Percentiles rank a stretch among this genome's conserved stretches.
These are phyloP conservation scores for Lactifluus echinatus DNA, from an alignment of 768 basidiomycete species.

Conservation along the genomic window DNA sequence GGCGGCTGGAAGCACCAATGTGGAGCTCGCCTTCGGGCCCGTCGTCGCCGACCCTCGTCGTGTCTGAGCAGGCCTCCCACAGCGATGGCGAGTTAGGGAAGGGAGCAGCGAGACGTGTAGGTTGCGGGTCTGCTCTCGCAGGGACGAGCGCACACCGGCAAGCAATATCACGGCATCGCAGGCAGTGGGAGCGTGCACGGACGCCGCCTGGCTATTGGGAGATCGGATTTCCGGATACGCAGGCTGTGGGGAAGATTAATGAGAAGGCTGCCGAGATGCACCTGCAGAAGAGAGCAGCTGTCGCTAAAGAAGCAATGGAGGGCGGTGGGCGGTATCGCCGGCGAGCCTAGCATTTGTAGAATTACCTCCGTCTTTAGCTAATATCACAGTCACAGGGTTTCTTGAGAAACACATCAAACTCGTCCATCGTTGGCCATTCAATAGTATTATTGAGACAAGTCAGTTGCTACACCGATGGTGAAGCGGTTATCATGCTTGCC, in stretches of 20 bases:
- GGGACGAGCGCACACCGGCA: conserved; percentile 49
- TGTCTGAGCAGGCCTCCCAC: not conserved
- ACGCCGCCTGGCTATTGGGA: conserved; percentile 88
- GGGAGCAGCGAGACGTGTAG: not conserved
- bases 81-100: not conserved
- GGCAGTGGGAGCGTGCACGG: conserved; percentile 57
- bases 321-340: conserved; percentile 5
- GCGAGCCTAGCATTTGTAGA: not conserved
- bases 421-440: too few relatives aligned
- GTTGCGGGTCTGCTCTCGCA: conserved; percentile 23
- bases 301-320: conserved; percentile 48
- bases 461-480: conserved; percentile 20
- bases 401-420: too few relatives aligned
- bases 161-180: conserved; percentile 61
- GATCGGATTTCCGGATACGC: conserved; percentile 84
- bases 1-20: conserved; percentile 52
- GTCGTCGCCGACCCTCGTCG: conserved; percentile 3
- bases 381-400: too few relatives aligned
- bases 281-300: conserved; percentile 45
- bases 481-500: conserved; percentile 31
- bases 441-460: not conserved
- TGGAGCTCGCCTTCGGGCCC: conserved; percentile 56
- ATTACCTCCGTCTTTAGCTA: too few relatives aligned
- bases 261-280: conserved; percentile 64
- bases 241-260: conserved; percentile 73